Evolutionary conservation across 768 basidiomycete species (phyloP).

Genomic region (Calocera cornea): DNA sequence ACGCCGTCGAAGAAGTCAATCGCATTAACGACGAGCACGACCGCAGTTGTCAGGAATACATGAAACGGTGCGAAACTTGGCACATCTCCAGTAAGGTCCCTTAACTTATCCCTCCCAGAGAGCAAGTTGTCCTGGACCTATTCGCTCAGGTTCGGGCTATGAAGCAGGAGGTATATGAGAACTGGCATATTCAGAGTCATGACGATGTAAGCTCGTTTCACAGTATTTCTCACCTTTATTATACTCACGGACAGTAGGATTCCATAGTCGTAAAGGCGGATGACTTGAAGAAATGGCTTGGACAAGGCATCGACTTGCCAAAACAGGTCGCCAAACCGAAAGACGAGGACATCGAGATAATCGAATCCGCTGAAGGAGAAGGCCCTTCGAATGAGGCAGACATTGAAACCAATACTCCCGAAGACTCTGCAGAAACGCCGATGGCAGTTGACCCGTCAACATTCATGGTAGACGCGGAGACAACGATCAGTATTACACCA

Average conservation of each 20-base stretch:
- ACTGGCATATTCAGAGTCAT: slow-evolving; percentile 41
- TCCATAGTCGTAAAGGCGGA: slow-evolving; percentile 46
- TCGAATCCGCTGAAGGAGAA: background rate
- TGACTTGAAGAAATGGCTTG: slow-evolving; percentile 49
- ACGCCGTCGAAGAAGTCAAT: slow-evolving; percentile 41
- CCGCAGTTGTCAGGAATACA: slow-evolving; percentile 38
- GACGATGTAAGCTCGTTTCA: slow-evolving; percentile 32
- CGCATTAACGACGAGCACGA: slow-evolving; percentile 43
- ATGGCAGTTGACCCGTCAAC: background rate
- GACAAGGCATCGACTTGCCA: slow-evolving; percentile 20
- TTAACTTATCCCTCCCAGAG: slow-evolving; percentile 7
- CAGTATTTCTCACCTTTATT: background rate
- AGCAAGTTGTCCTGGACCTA: slow-evolving; percentile 15
- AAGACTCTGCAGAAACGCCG: background rate
- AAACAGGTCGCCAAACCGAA: background rate
- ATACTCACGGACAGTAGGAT: slow-evolving; percentile 28
- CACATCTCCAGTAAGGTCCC: background rate
- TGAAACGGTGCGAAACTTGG: slow-evolving; percentile 31
- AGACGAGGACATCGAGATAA: background rate
- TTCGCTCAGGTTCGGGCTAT: slow-evolving; percentile 41
- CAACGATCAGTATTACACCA: background rate
- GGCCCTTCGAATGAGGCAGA: background rate
- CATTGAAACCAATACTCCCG: background rate
- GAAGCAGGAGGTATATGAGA: slow-evolving; percentile 46
- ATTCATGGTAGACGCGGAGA: background rate